Percentiles rank a stretch among this genome's conserved stretches.
phyloP scores from a whole-genome alignment of 805 yeast species.

The Ogataea paradorogensis region DNA sequence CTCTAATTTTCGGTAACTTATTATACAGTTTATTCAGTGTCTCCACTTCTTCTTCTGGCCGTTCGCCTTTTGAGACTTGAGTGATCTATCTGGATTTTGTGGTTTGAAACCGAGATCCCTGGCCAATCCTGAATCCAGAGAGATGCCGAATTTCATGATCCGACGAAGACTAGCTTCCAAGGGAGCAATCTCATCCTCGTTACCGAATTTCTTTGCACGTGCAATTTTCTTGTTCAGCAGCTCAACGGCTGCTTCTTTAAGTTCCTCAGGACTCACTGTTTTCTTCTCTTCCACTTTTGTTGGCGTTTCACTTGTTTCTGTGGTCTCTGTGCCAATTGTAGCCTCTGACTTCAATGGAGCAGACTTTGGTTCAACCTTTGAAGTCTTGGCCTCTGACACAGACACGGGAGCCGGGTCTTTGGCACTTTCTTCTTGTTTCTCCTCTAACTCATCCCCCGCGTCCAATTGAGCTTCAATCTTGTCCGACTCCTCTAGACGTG shows the following conservation, averaged over 20 bases:
- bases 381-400: background rate
- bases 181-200: slow-evolving; percentile 46
- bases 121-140: slow-evolving; percentile 61
- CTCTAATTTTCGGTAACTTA: background rate
- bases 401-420: slow-evolving; percentile 21
- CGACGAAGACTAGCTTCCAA: slow-evolving; percentile 64
- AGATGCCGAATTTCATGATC: slow-evolving; percentile 82
- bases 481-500: slow-evolving; percentile 61
- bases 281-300: slow-evolving; percentile 22
- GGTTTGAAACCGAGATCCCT: slow-evolving; percentile 56
- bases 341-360: background rate
- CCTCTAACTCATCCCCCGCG: slow-evolving; percentile 15
- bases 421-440: background rate
- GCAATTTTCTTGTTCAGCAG: slow-evolving; percentile 62
- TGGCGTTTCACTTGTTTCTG: slow-evolving; percentile 18
- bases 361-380: background rate
- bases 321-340: slow-evolving; percentile 7
- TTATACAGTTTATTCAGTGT: background rate
- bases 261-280: slow-evolving; percentile 60
- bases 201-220: slow-evolving; percentile 78
- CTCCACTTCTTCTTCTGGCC: slow-evolving; percentile 3
- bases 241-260: slow-evolving; percentile 64
- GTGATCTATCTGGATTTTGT: slow-evolving; percentile 3
- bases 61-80: background rate
- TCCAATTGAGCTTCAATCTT: slow-evolving; percentile 31